Conservation (phyloP, 345 rosid species). For the Dipteronia dyeriana region DNA sequence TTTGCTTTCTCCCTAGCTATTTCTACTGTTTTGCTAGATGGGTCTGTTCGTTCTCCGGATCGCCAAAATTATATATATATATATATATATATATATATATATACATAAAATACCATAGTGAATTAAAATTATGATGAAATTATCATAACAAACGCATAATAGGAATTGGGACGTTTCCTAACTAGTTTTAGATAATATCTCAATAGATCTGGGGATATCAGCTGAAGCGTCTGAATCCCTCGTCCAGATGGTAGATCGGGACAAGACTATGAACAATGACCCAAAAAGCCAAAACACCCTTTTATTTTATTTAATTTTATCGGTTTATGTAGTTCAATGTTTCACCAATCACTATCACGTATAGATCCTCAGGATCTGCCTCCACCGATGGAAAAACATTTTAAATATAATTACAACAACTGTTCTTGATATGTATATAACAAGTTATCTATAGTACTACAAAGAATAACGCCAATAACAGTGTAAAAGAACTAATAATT, state of each 20-base stretch:
- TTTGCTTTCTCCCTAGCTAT: neutral
- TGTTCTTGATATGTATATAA: neutral
- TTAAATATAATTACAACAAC: neutral
- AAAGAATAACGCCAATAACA: neutral
- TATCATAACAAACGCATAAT: neutral
- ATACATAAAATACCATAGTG: too few species aligned
- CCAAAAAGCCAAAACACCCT: conserved; percentile 10
- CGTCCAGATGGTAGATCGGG: neutral
- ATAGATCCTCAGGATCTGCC: conserved; percentile 7
- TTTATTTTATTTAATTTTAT: conserved; percentile 13
- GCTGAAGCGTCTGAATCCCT: too few species aligned
- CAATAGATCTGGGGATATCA: too few species aligned
- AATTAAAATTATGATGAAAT: too few species aligned
- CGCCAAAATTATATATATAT: neutral
- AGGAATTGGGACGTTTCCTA: neutral
- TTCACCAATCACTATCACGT: conserved; percentile 15
- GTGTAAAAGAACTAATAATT: conserved; percentile 5
- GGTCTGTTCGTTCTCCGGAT: neutral
- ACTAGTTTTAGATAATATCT: neutral
- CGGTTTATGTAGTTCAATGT: conserved; percentile 19
- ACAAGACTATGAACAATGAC: neutral
- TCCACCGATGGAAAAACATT: neutral
- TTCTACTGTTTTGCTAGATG: neutral
- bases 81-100: too few species aligned
- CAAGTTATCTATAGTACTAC: neutral